Conservation (phyloP, 208 protist species). For the Crithidia brevicula region DNA sequence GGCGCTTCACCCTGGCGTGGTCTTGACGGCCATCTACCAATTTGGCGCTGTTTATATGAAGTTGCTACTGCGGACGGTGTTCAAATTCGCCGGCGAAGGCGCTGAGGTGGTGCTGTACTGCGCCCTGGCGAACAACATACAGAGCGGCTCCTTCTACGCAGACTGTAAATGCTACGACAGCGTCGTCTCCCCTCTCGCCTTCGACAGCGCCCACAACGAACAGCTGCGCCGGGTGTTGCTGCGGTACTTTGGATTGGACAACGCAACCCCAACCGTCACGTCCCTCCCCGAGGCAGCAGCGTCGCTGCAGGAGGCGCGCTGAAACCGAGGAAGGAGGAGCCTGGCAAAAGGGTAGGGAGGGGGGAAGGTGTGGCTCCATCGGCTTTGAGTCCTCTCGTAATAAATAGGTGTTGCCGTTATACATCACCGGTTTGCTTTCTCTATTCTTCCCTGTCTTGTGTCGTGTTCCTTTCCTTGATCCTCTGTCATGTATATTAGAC, state of each 20-base stretch:
- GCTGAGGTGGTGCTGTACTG: slow-evolving; percentile 55
- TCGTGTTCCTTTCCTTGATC: background rate
- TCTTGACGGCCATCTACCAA: slow-evolving; percentile 54
- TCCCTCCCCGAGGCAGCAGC: slow-evolving; percentile 9
- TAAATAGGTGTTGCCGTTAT: too few relatives aligned
- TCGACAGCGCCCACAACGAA: slow-evolving; percentile 37
- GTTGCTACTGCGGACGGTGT: slow-evolving; percentile 49
- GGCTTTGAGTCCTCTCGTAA: too few relatives aligned
- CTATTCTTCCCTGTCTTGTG: background rate
- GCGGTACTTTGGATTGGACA: slow-evolving; percentile 39
- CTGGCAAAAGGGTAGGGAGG: background rate
- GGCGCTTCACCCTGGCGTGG: slow-evolving; percentile 48
- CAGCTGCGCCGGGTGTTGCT: slow-evolving; percentile 39
- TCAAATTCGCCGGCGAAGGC: slow-evolving; percentile 54
- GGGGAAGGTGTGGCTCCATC: background rate
- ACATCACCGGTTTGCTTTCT: too few relatives aligned
- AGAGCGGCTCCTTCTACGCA: slow-evolving; percentile 48
- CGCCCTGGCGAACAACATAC: slow-evolving; percentile 33
- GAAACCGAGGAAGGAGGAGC: background rate
- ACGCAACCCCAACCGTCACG: background rate
- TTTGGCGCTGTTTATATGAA: slow-evolving; percentile 39
- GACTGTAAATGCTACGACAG: slow-evolving; percentile 35
- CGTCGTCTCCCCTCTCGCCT: slow-evolving; percentile 41
- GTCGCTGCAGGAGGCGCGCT: too few relatives aligned
- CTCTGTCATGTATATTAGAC: too few relatives aligned